Conservation (phyloP, 257 asterid species). For the Galeopsis tetrahit region DNA sequence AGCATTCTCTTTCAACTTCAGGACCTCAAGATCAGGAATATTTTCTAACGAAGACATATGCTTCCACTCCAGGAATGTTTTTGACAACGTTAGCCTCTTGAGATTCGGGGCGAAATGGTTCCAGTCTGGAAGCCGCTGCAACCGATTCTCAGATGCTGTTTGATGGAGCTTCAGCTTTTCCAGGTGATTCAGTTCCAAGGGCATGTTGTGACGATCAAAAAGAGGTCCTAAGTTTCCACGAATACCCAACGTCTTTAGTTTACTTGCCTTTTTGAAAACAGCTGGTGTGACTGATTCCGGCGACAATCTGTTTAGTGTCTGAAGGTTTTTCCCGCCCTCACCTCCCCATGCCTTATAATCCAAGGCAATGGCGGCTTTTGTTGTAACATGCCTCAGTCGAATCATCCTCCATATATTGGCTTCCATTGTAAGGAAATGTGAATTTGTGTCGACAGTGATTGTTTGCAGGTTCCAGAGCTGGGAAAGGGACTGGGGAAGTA, state of each 20-base stretch:
- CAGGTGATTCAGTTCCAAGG: constrained; percentile 17
- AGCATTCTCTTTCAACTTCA: constrained; percentile 49
- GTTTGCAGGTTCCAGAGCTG: constrained; percentile 43
- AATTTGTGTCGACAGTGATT: constrained; percentile 32
- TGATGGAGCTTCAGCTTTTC: constrained; percentile 40
- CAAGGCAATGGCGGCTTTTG: constrained; percentile 40
- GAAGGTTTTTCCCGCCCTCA: constrained; percentile 22
- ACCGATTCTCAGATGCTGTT: not conserved
- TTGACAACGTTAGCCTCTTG: constrained; percentile 32
- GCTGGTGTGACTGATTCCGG: constrained; percentile 25
- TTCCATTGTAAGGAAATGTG: constrained; percentile 18
- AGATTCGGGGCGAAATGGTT: constrained; percentile 37
- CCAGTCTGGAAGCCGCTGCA: constrained; percentile 23
- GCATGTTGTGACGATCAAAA: not conserved
- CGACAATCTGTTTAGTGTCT: constrained; percentile 31
- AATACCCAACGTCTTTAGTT: not conserved
- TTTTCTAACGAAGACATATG: constrained; percentile 34
- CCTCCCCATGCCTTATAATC: not conserved
- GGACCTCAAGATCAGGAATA: constrained; percentile 35
- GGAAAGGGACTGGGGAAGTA: constrained; percentile 35
- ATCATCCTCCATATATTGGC: constrained; percentile 40
- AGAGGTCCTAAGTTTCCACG: not conserved
- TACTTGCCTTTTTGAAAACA: not conserved
- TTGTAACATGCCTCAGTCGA: constrained; percentile 42
- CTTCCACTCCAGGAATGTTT: constrained; percentile 40